Evolutionary conservation across 768 basidiomycete genomes (phyloP), one percentile per base, ranked within the genome.

Genomic region (Boletus insuetus): DNA sequence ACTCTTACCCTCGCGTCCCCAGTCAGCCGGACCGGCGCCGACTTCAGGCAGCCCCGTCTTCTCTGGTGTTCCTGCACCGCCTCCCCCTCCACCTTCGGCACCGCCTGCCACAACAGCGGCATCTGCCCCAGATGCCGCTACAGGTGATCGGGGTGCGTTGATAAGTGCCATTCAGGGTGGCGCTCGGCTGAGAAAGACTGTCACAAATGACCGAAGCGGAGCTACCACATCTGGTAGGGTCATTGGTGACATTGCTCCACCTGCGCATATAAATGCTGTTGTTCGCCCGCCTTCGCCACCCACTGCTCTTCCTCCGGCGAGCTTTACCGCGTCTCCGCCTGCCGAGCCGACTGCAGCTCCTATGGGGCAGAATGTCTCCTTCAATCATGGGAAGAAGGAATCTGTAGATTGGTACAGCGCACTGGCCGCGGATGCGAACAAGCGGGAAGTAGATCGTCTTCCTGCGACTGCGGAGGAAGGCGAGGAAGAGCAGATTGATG

Each of bases 351-450:
- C 29, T 40, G 55, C 37, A 20, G 56, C 61, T 22, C 39, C 45
- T 2, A 65, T 66, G 50, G 59, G 39, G 17, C 34, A 54, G 49
- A 53, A 41, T 46, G 52, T 38, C 38, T 69, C 62, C 34, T 53
- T 59, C 37, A 58, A 66, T 37, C 73, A 78, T 34, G 79, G 72
- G 51, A 82, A 87, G 63, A 77, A 85, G 55, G 88, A 94, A 69
- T 88, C 86, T 8, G 87, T 96, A 4, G 94, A 93, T 64, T 98
- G 95, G 95, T 94, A 91, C 67, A 82, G 85, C 48, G 88, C 87
- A 32, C 78, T 96, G 13, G 94, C 95, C 13, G 89, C 87, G 38
- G 67, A 69, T 29, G 56, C 32, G 3, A 86, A 96, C 73, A 74
- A 74, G 37, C 80, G 77, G 35, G 65, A 67, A 29, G 69, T 67